Base-by-base conservation (phyloP, 2,329 filamentous ascomycete species). In the Talaromyces verruculosus region DNA sequence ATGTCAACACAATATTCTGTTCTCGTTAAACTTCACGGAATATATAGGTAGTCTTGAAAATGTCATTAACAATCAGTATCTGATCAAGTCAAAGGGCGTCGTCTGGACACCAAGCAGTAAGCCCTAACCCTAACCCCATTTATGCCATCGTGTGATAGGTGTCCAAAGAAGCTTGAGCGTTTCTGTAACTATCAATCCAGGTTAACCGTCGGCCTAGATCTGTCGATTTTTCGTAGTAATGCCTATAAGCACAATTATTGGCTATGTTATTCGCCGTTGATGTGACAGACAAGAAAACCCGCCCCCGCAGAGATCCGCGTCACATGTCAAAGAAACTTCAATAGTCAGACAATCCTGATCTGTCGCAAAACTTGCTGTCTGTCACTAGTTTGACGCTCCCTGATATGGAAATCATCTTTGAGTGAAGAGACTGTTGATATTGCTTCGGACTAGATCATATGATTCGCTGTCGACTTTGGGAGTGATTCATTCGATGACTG, bases 301-400 rank as follows among this genome's bases (percentile, higher is more conserved):
- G 53, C 53, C 53, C 53, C 53, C 53, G 33, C 53, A 57, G 8
- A 22, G 33, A 39, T 57, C 33, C 53, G 53, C 11, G 33, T 57
- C 53, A 57, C 53, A 57, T 57, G 53, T 57, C 53, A 57, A 37
- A 8, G 33, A 39, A 37, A 19, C 6, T 17, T 11, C 10, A 39
- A 57, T 19, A n/a, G 33, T 39, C 53, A 57, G 33, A 57, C 53
- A 57, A 57, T 35, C 51, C 15, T 57, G 30, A 22, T 37, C 53
- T 37, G n/a, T 15, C 7, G 2, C 6, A 22, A 13, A 22, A 55
- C 30, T 57, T 37, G 6, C 5, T 19, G n/a, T 57, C 1, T 19
- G 33, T 13, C 45, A 15, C 5, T 22, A 3, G 22, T 28, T 30
- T 17, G 22, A 17, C 22, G 13, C 4, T 11, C 22, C 5, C 13